Base-by-base conservation (phyloP, 2,329 filamentous ascomycete genomes). In the Zasmidium cellare region DNA sequence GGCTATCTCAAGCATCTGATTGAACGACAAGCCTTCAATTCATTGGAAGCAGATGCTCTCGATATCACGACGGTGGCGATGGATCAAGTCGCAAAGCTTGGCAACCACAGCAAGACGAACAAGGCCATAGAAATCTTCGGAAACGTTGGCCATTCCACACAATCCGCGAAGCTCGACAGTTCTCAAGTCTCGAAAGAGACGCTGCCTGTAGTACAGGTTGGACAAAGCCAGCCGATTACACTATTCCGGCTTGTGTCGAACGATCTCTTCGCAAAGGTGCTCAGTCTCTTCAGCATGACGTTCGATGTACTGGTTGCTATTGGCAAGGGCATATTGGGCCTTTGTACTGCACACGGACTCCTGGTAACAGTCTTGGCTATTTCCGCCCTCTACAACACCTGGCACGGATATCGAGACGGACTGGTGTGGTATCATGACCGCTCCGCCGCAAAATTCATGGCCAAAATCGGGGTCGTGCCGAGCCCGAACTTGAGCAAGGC, bases 351-450 rank as follows among this genome's bases (percentile, higher is more conserved):
- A 9, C 86, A 97, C 71, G 84, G 87, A 44, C 71, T 96, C 19
- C 84, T 97, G 3, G 76, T 97, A 25, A 69, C 80, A 2, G 72
- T 93, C 14, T 79, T 97, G 18, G 78, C 80, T 0, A 67, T 88
- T 25, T 97, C 92, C 69, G 74, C 86, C 12, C 69, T 91, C 11
- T 82, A 86, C 50, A 97, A 97, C 69, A 75, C 88, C 20, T 82
- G 92, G 65, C 85, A 92, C 69, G 87, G 89, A 0, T 90, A 88
- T 12, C 85, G 87, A 61, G 87, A 91, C 70, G 84, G 84, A 6
- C 85, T 87, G 67, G 80, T 83, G 1, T 97, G 92, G 92, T 96
- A 90, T 89, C 82, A 84, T 47, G 93, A 97, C 76, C 85, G 91
- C 57, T 87, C 85, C 59, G 91, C 92, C 1, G 84, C 83, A 16